Base-by-base conservation (phyloP, 257 asterid genomes). In the Avicennia marina region DNA sequence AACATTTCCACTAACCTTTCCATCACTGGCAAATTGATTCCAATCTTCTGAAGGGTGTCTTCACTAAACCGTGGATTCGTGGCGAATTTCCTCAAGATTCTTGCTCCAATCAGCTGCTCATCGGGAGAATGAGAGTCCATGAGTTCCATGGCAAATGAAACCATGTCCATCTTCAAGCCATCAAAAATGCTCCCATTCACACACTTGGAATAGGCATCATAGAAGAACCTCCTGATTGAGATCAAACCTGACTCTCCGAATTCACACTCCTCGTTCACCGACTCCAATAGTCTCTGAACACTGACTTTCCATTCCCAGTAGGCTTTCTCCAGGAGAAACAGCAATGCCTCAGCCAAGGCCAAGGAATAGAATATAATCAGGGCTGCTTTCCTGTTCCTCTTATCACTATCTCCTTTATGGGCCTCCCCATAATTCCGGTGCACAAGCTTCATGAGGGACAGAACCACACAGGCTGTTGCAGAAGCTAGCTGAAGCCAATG, bases 101-200 rank as follows among this genome's bases (percentile, higher is more conserved):
- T 70, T 0, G 85, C 94, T 13, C 97, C 97, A 6, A 86, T 83
- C 27, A 89, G 76, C 77, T 93, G 97, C 60, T 93, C 99, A 19
- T 93, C 97, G 1, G 96, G 84, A 1, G 86, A 81, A 42, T 72
- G 72, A 1, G 98, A 91, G 60, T 63, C 72, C 54, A 91, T 38
- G 4, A 93, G 90, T 54, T 93, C 99, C 94, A 84, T 89, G 0
- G 84, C 78, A 32, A 89, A 89, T 3, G 87, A 70, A 21, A 89
- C 90, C 96, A 93, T 84, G 51, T 93, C 99, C 95, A 93, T 84
- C 54, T 84, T 89, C 65, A 93, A 40, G 0, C 99, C 99, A 41
- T 93, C 99, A 38, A 89, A 93, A 13, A 93, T 78, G 72, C 97
- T 93, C 32, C 96, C 97, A 38, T 78, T 78, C 10, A 93, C 83